Conservation (phyloP, 768 basidiomycete genomes). For the Hygrophoropsis aurantiaca region DNA sequence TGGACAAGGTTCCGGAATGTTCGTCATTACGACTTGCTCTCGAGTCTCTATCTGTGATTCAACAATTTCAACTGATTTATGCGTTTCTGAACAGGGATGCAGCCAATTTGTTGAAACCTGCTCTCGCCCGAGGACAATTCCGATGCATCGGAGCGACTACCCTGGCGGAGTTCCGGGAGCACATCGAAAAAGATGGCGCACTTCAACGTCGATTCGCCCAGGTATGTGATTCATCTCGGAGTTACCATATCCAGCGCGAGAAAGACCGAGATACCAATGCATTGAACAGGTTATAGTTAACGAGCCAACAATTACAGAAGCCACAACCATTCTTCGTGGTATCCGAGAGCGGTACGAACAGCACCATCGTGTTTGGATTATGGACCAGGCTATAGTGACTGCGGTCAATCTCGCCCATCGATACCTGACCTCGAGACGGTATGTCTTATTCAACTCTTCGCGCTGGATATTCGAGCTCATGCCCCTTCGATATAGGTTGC, state of each 20-base stretch:
- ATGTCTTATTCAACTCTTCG: not conserved
- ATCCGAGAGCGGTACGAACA: conserved; percentile 5
- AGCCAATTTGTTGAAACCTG: conserved; percentile 8
- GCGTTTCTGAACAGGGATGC: conserved; percentile 5
- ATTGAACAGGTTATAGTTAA: conserved; percentile 7
- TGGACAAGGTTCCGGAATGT: conserved; percentile 7
- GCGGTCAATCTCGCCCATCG: conserved; percentile 8
- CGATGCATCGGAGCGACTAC: conserved; percentile 9
- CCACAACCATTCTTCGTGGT: conserved; percentile 9
- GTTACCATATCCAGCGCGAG: no score
- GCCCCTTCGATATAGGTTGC: conserved; percentile 1
- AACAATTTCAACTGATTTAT: no score
- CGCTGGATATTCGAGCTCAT: no score
- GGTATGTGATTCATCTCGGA: not conserved
- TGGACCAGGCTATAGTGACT: conserved; percentile 6
- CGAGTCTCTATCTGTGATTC: no score
- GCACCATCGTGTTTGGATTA: conserved; percentile 7
- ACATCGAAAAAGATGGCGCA: conserved; percentile 10
- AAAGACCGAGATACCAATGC: no score
- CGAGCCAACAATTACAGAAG: conserved; percentile 7
- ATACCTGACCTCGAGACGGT: conserved; percentile 9
- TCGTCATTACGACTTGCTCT: not conserved
- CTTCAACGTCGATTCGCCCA: conserved; percentile 9
- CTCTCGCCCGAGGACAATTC: conserved; percentile 10
- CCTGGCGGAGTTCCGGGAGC: conserved; percentile 6